Base-by-base conservation (phyloP, 2,329 filamentous ascomycete genomes). In the Aspergillus ustus region DNA sequence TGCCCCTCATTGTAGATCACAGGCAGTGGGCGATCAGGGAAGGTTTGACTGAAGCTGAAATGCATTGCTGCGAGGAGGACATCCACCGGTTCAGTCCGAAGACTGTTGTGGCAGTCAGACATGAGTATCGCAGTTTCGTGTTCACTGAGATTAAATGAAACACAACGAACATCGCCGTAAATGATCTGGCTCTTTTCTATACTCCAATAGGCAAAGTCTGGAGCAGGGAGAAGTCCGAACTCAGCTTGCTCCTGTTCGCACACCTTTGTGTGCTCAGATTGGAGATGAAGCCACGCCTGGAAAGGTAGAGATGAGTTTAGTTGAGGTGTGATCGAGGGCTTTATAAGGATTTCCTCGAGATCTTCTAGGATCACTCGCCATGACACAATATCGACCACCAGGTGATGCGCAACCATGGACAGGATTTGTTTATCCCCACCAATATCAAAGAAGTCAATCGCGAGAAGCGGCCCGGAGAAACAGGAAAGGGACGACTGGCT, bases 1-100 rank as follows among this genome's bases (percentile, higher is more conserved):
- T 83, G 81, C 0, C 81, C 80, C 67, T 83, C 81, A 25, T 81
- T 83, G 64, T 79, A 80, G 48, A 83, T 77, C 0, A 78, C 75
- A 2, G 81, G 76, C 1, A 77, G 64, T 1, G 70, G 34, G 19
- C 81, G 72, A 48, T 81, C 77, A 0, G 70, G 63, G 61, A 84
- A 84, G 0, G 75, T 73, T n/a, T 73, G 72, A 3, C 73, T 74
- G 66, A 83, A 83, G 0, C 81, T 79, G 53, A 82, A 61, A 62
- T 80, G 52, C 76, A 77, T 59, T 22, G 77, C 65, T 70, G 77
- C 61, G 3, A 77, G 66, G 40, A 78, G 69, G 4, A 78, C 52
- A 45, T 78, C 76, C 17, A 78, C 69, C 0, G 74, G 72, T 54
- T 78, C 75, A 0, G 76, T 77, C 2, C 66, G 60, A 7, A 78